Percentiles rank a stretch among this genome's conserved stretches.
Conservation (phyloP, 2,329 filamentous ascomycete genomes). For the Colletotrichum tropicale region DNA sequence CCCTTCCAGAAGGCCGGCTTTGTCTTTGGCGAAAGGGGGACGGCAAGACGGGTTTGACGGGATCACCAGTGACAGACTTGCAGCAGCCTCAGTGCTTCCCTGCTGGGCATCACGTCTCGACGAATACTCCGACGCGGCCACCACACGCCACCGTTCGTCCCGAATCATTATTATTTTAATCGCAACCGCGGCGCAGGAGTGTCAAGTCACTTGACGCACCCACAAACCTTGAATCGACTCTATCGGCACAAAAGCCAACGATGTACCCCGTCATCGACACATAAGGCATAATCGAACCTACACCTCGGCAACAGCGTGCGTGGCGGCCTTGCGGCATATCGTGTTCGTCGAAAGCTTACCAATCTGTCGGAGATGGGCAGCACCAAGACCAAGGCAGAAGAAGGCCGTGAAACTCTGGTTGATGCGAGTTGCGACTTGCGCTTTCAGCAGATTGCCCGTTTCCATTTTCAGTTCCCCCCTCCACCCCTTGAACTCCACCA, state of each 20-base stretch:
- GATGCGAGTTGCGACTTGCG: background rate
- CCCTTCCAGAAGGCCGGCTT: background rate
- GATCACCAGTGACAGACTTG: background rate
- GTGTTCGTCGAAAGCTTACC: background rate
- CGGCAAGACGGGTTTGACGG: background rate
- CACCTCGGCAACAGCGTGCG: background rate
- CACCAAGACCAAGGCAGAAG: background rate
- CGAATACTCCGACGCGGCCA: background rate
- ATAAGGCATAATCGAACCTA: background rate
- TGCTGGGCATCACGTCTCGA: background rate
- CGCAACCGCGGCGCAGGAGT: background rate
- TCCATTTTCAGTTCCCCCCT: slow-evolving; percentile 1
- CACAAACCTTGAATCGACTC: background rate
- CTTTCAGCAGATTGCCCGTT: background rate
- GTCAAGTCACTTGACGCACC: background rate
- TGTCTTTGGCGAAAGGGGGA: background rate
- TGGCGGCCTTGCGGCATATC: background rate
- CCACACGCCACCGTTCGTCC: background rate
- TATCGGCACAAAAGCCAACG: background rate
- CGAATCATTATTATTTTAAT: background rate
- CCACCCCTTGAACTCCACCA: background rate
- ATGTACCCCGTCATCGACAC: background rate
- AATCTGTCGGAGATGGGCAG: background rate
- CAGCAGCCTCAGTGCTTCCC: background rate
- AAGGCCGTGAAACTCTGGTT: background rate